Evolutionary conservation across 345 rosid genomes (phyloP).

Genomic region (Rhodamnia rubescens): DNA sequence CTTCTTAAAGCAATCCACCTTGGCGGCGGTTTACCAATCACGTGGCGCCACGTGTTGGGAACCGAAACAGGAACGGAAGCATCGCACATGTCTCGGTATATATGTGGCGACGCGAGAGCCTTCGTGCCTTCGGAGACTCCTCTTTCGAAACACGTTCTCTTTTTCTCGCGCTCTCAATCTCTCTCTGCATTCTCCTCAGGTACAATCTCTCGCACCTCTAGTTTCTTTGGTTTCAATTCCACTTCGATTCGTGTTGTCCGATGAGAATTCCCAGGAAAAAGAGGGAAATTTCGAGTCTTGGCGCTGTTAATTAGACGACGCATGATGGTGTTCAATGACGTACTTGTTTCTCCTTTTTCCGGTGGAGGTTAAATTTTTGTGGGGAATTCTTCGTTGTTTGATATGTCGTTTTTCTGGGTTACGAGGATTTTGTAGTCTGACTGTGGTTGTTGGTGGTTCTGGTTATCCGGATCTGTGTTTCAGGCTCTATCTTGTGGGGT

Average conservation of each 20-base stretch:
- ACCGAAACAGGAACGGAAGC: too few species aligned
- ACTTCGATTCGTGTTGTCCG: not conserved
- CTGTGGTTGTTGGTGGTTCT: not conserved
- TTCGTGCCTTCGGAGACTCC: not conserved
- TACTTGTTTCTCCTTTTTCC: not conserved
- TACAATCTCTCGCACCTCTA: not conserved
- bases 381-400: not conserved
- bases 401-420: not conserved
- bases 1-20: not conserved
- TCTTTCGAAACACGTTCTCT: not conserved
- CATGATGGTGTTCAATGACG: not conserved
- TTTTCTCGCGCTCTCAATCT: not conserved
- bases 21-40: not conserved
- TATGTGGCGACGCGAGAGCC: not conserved
- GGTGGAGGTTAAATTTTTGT: not conserved
- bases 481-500: not conserved
- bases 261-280: not conserved
- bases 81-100: not conserved
- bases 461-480: not conserved
- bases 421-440: not conserved
- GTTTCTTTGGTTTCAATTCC: not conserved
- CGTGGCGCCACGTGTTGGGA: not conserved
- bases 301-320: not conserved
- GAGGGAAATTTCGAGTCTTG: not conserved
- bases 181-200: constrained; percentile 13